These are phyloP conservation scores for Solanum bulbocastanum DNA, from an alignment of 257 asterid genomes.

Conservation along the genomic window DNA sequence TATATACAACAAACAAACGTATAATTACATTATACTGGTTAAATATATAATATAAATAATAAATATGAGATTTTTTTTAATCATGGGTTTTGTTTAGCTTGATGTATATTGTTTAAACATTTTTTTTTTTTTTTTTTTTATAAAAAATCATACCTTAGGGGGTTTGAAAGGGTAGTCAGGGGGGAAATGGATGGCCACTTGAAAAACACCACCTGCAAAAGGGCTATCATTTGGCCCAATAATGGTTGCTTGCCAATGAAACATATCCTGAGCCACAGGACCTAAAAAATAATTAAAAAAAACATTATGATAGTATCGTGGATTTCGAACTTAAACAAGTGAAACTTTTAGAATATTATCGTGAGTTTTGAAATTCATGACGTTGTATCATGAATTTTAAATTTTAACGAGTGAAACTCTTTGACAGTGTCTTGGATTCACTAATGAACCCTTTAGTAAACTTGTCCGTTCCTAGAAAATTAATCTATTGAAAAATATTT, in stretches of 20 bases:
- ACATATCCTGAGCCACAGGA: conserved; percentile 10
- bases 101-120: not conserved
- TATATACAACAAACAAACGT: not conserved
- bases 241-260: not conserved
- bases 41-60: too few relatives aligned
- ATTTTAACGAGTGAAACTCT: not conserved
- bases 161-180: conserved; percentile 1
- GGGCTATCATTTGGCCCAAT: conserved; percentile 13
- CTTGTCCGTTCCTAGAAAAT: not conserved
- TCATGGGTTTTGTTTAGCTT: not conserved
- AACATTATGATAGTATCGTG: not conserved
- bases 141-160: not conserved
- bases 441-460: too few relatives aligned
- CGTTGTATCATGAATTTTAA: not conserved
- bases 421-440: not conserved
- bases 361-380: too few relatives aligned
- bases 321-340: not conserved
- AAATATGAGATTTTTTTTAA: too few relatives aligned
- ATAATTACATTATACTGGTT: not conserved
- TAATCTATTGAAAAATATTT: too few relatives aligned
- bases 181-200: not conserved
- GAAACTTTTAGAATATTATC: too few relatives aligned
- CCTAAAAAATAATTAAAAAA: not conserved
- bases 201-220: conserved; percentile 10
- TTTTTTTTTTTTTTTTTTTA: too few relatives aligned